Conservation (phyloP, 129 eudicot genomes). For the Tagetes erecta region DNA sequence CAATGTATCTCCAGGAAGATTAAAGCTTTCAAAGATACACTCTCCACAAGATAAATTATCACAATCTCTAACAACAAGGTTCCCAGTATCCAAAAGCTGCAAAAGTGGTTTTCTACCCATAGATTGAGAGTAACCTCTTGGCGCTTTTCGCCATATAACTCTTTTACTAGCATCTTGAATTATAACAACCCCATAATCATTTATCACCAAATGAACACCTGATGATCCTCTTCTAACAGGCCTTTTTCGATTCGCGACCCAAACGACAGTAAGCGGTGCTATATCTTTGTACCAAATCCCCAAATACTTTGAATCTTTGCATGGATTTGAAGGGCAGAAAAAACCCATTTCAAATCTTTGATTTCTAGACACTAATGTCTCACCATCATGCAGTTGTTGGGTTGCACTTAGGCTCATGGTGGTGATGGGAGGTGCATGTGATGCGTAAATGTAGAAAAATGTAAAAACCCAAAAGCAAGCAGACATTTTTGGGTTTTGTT, state of each 20-base stretch:
- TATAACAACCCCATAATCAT: slow-evolving; percentile 24
- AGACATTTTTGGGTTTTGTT: slow-evolving; percentile 24
- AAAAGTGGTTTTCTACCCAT: slow-evolving; percentile 24
- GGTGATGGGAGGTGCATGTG: slow-evolving; percentile 33
- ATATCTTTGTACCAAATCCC: slow-evolving; percentile 48
- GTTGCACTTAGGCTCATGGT: slow-evolving; percentile 11
- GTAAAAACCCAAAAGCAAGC: slow-evolving; percentile 30
- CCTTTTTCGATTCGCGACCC: slow-evolving; percentile 49
- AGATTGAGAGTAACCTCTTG: slow-evolving; percentile 18
- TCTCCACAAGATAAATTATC: slow-evolving; percentile 25
- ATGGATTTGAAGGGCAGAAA: slow-evolving; percentile 43
- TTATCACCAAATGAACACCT: slow-evolving; percentile 29
- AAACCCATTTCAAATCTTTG: slow-evolving; percentile 50
- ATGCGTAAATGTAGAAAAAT: slow-evolving; percentile 24
- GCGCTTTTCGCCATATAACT: slow-evolving; percentile 33
- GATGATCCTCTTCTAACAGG: slow-evolving; percentile 27
- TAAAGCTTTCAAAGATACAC: slow-evolving; percentile 43
- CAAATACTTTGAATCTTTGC: slow-evolving; percentile 35
- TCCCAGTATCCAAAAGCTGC: slow-evolving; percentile 48
- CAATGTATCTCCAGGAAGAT: slow-evolving; percentile 41
- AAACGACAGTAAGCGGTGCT: slow-evolving; percentile 43
- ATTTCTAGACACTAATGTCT: slow-evolving; percentile 43
- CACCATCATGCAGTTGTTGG: slow-evolving; percentile 41
- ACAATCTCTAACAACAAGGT: slow-evolving; percentile 43
- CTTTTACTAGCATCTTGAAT: slow-evolving; percentile 23